Evolutionary conservation across 768 basidiomycete genomes (phyloP).

Genomic region (Neoboletus magnificus): DNA sequence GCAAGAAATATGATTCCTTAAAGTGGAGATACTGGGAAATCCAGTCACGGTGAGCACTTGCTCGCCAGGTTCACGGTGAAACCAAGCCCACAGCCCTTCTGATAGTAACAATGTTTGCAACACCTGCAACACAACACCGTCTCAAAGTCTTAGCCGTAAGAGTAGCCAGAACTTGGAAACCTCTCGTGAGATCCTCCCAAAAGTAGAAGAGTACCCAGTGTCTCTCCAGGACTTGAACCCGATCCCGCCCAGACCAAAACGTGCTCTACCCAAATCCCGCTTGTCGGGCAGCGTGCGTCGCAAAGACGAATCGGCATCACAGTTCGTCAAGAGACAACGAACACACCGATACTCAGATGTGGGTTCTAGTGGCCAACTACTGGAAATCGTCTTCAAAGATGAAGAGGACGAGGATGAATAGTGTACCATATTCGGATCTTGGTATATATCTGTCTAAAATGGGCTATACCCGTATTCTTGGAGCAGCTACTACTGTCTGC

Average conservation of each 20-base stretch:
- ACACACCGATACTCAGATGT: slow-evolving; percentile 17
- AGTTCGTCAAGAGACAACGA: slow-evolving; percentile 25
- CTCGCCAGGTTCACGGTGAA: not conserved
- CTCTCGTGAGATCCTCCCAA: slow-evolving; percentile 14
- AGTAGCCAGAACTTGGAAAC: slow-evolving; percentile 11
- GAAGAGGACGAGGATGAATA: slow-evolving; percentile 20
- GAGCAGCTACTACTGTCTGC: not conserved
- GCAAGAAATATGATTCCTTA: slow-evolving; percentile 31
- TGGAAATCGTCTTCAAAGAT: not conserved
- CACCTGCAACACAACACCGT: not conserved
- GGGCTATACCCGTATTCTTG: not conserved
- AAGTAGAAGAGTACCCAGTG: slow-evolving; percentile 19
- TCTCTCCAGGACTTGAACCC: slow-evolving; percentile 12
- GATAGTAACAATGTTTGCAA: slow-evolving; percentile 6
- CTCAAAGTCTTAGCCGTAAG: slow-evolving; percentile 6
- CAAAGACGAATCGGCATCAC: slow-evolving; percentile 5
- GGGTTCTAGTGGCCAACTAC: slow-evolving; percentile 6
- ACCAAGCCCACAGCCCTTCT: not conserved
- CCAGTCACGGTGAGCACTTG: slow-evolving; percentile 13
- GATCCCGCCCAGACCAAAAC: slow-evolving; percentile 22
- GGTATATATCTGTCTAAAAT: not conserved
- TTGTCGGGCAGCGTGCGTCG: not conserved
- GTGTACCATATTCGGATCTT: not conserved
- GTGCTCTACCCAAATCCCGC: slow-evolving; percentile 26
- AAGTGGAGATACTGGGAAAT: slow-evolving; percentile 25